These are phyloP conservation scores for Citrus inodora DNA, from an alignment of 345 rosid species.

Conservation along the genomic window DNA sequence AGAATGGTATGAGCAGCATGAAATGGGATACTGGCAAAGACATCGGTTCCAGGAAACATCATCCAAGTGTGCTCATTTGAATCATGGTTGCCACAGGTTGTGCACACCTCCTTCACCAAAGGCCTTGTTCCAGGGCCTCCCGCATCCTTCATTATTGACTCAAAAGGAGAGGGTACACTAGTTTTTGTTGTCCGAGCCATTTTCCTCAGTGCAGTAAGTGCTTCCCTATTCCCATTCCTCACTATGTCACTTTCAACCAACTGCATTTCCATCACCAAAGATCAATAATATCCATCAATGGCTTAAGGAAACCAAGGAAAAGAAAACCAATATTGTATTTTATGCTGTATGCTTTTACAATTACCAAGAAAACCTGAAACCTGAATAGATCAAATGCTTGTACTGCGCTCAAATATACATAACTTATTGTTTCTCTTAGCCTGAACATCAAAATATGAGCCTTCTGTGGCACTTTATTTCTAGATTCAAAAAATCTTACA, in stretches of 20 bases:
- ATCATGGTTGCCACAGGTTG: slow-evolving; percentile 74
- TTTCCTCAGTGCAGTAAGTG: slow-evolving; percentile 73
- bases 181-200: slow-evolving; percentile 73
- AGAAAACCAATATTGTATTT: background rate
- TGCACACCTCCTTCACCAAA: slow-evolving; percentile 73
- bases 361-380: slow-evolving; percentile 9
- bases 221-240: slow-evolving; percentile 79
- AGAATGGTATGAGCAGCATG: slow-evolving; percentile 78
- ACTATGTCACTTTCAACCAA: slow-evolving; percentile 67
- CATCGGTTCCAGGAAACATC: slow-evolving; percentile 76
- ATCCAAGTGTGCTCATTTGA: slow-evolving; percentile 70
- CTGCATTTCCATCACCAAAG: slow-evolving; percentile 33
- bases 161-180: slow-evolving; percentile 63
- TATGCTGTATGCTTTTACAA: background rate
- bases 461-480: background rate
- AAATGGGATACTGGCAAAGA: slow-evolving; percentile 67
- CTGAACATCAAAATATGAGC: background rate
- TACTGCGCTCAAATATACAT: background rate
- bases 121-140: slow-evolving; percentile 42
- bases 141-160: slow-evolving; percentile 67
- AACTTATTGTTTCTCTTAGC: background rate
- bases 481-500: background rate
- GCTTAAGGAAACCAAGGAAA: background rate
- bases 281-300: background rate
- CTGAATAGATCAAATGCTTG: background rate